Evolutionary conservation across 169 alveolate genomes (phyloP).

Genomic region (Cryptosporidium ubiquitum): DNA sequence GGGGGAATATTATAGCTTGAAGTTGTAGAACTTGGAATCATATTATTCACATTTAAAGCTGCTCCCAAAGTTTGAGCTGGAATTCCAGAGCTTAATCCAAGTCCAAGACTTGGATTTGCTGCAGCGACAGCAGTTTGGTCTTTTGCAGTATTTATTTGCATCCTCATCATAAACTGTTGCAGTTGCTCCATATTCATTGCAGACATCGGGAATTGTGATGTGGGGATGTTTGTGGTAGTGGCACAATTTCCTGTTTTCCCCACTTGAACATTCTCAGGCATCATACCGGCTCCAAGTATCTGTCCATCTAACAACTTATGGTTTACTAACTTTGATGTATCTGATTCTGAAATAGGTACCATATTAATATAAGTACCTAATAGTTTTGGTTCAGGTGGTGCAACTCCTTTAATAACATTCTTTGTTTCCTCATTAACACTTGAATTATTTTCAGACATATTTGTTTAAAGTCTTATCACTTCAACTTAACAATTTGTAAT

Average conservation of each 20-base stretch:
- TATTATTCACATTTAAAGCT: not conserved
- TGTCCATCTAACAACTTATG: not conserved
- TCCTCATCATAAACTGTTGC: constrained; percentile 52
- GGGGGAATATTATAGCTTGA: constrained; percentile 27
- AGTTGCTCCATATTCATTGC: constrained; percentile 58
- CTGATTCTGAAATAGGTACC: constrained; percentile 53
- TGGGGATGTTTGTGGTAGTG: constrained; percentile 5
- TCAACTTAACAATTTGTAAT: not conserved
- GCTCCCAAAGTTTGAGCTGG: constrained; percentile 3
- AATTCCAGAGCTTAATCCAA: constrained; percentile 3
- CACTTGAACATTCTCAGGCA: not conserved
- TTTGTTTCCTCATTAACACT: constrained; percentile 51
- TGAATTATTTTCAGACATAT: constrained; percentile 57
- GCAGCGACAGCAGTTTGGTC: not conserved
- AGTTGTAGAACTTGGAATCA: constrained; percentile 2
- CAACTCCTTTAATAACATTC: constrained; percentile 36
- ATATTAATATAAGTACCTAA: constrained; percentile 40
- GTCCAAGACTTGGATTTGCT: constrained; percentile 1
- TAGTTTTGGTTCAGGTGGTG: constrained; percentile 65
- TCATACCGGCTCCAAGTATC: not conserved
- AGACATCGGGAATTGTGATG: constrained; percentile 34
- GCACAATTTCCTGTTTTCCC: not conserved
- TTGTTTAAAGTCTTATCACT: not conserved
- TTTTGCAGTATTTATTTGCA: constrained; percentile 16
- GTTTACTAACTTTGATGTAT: not conserved